Base-by-base conservation (phyloP, 2,329 filamentous ascomycete genomes). In the Epichloe gansuensis region DNA sequence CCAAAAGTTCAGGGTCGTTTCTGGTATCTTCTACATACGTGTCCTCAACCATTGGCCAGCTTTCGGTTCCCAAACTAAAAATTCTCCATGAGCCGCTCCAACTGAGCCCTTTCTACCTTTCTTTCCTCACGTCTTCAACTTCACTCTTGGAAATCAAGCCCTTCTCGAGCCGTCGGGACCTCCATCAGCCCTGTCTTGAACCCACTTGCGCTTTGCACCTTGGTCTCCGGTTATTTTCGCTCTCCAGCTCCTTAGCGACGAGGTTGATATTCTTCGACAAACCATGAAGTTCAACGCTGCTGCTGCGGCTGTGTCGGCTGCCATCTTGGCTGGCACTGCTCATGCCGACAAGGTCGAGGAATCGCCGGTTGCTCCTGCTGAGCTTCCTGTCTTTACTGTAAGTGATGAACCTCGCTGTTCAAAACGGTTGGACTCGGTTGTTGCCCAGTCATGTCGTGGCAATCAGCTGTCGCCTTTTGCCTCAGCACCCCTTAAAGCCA, bases 351-450 rank as follows among this genome's bases (percentile, higher is more conserved):
- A 86, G 58, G 74, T 76, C 54, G 79, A 85, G 65, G 76, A 81
- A 21, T 75, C 83, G 53, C 71, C 80, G 51, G 74, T 76, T 49
- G 69, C 77, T 49, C 74, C 84, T 53, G 75, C 84, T 54, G 76
- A 83, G 66, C 81, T 88, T 62, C 86, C 91, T 46, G 87, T 82
- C 53, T 96, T 96, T 67, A 95, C 89, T 58, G 90, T 95, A 77
- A 75, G 89, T 77, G 55, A 15, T 31, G 38, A 39, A 9, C 13
- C 6, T 39, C 46, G 41, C 41, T 25, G 41, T 13, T 31, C 31
- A 31, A 11, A 31, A 31, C 31, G 31, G 9, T 7, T n/a, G 21
- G 15, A 8, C 23, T 27, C n/a, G 27, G 27, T 17, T 45, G 13
- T 9, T 17, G 15, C 8, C 15, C 12, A 31, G 21, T 15, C 42